A percentile compares a stretch with the other conserved stretches of the same genome.
These are phyloP conservation scores for Helicostylum pulchrum DNA, from an alignment of 192 early-diverging fungal species.

Conservation along the genomic window DNA sequence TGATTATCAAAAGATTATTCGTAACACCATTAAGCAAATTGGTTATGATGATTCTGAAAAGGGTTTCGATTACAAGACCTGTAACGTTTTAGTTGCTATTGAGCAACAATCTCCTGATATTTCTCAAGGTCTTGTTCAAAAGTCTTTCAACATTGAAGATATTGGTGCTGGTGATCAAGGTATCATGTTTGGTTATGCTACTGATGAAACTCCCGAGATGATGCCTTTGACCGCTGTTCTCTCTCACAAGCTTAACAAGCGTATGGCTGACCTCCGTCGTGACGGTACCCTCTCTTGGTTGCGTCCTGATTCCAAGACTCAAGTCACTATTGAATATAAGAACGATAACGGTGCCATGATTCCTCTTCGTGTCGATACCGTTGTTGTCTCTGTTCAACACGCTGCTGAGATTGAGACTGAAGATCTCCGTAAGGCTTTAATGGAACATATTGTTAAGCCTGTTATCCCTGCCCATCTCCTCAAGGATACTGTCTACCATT, in stretches of 20 bases:
- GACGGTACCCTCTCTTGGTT: slow-evolving; percentile 88
- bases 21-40: slow-evolving; percentile 97
- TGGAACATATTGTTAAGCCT: slow-evolving; percentile 88
- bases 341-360: slow-evolving; percentile 92
- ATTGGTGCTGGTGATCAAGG: slow-evolving; percentile 99
- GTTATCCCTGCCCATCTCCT: slow-evolving; percentile 92
- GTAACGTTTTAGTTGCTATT: slow-evolving; percentile 99
- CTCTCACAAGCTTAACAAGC: slow-evolving; percentile 97
- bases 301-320: slow-evolving; percentile 99
- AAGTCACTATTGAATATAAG: slow-evolving; percentile 99
- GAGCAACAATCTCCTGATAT: slow-evolving; percentile 99
- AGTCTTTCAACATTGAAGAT: slow-evolving; percentile 87
- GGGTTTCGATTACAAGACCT: slow-evolving; percentile 99
- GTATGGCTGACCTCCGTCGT: slow-evolving; percentile 93
- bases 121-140: slow-evolving; percentile 94
- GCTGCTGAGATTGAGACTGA: slow-evolving; percentile 83
- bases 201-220: slow-evolving; percentile 98
- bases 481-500: slow-evolving; percentile 90
- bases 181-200: slow-evolving; percentile 92
- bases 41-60: slow-evolving; percentile 98
- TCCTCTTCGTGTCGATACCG: slow-evolving; percentile 93
- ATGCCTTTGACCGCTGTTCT: slow-evolving; percentile 96
- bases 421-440: slow-evolving; percentile 79
- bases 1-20: slow-evolving; percentile 99
- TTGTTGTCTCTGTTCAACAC: slow-evolving; percentile 98